A percentile compares a stretch with the other conserved stretches of the same genome.
phyloP scores from a whole-genome alignment of 768 basidiomycete genomes.

The Collybia sp. region DNA sequence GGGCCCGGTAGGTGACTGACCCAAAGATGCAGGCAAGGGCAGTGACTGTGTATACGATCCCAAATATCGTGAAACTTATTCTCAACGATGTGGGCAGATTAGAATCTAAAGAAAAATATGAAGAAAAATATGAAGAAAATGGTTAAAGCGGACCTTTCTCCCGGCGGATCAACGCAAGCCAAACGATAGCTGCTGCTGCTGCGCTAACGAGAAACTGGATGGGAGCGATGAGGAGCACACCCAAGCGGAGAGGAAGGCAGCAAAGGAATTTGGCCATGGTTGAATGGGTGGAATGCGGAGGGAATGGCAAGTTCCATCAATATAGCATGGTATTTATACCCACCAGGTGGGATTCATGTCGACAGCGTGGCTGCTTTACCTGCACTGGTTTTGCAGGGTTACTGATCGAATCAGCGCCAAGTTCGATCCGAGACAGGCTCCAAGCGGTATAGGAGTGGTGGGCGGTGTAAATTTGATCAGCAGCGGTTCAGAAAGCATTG shows the following conservation, averaged over 20 bases:
- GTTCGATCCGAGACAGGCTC: too few relatives aligned
- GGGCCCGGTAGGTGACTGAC: constrained; percentile 11
- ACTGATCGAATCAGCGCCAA: too few relatives aligned
- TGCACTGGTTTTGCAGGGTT: too few relatives aligned
- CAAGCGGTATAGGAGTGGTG: too few relatives aligned
- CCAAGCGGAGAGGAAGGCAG: constrained; percentile 38
- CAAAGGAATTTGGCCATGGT: constrained; percentile 38
- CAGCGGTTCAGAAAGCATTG: too few relatives aligned
- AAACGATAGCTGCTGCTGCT: constrained; percentile 23
- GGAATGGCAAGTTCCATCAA: constrained; percentile 1
- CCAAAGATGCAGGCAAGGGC: constrained; percentile 29
- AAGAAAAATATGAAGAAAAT: not conserved
- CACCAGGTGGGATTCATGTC: not conserved
- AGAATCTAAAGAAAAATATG: constrained; percentile 14
- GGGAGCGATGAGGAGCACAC: constrained; percentile 34
- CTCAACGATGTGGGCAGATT: constrained; percentile 19
- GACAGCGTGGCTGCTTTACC: constrained; percentile 1
- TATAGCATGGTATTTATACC: not conserved
- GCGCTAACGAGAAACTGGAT: constrained; percentile 32
- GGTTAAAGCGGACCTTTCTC: constrained; percentile 14
- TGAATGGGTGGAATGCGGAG: not conserved
- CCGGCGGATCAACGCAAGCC: constrained; percentile 20
- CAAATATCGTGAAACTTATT: constrained; percentile 25
- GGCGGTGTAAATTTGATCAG: too few relatives aligned
- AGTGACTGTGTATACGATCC: constrained; percentile 24